A percentile compares a stretch with the other conserved stretches of the same genome.
phyloP scores from a whole-genome alignment of 1,284 basidiomycete genomes.

The Psilocybe mexicana region DNA sequence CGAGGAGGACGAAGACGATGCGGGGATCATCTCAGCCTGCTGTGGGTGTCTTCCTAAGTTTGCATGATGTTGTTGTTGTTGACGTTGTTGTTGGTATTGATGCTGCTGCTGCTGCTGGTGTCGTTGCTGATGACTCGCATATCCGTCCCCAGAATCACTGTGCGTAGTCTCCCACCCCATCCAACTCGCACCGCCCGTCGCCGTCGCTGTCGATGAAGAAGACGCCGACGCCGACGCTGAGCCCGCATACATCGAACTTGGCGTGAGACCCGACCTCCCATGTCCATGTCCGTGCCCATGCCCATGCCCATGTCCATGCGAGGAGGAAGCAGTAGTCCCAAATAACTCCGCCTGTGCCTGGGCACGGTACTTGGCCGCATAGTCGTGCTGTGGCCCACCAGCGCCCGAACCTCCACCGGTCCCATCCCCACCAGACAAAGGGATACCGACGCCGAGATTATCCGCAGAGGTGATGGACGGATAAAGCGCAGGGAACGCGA shows the following conservation, averaged over 20 bases:
- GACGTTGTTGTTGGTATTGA: constrained; percentile 5
- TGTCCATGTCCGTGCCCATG: constrained; percentile 4
- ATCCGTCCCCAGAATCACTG: neutral
- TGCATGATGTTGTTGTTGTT: constrained; percentile 13
- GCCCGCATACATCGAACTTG: constrained; percentile 14
- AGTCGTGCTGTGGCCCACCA: constrained; percentile 30
- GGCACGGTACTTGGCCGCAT: constrained; percentile 48
- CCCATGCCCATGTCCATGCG: neutral
- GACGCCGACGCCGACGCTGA: constrained; percentile 5
- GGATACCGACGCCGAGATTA: neutral
- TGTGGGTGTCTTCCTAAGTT: constrained; percentile 3
- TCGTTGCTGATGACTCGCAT: too few relatives aligned
- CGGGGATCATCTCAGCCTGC: constrained; percentile 7
- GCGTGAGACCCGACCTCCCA: constrained; percentile 17
- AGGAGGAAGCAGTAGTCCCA: constrained; percentile 13
- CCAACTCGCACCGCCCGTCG: constrained; percentile 4
- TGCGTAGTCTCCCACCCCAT: constrained; percentile 12
- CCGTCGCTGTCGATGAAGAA: neutral
- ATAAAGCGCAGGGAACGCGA: constrained; percentile 38
- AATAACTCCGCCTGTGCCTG: constrained; percentile 43
- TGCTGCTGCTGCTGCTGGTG: constrained; percentile 5
- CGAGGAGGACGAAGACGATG: neutral
- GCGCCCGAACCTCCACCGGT: constrained; percentile 7
- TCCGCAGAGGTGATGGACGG: constrained; percentile 15
- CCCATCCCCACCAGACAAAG: neutral